phyloP scores from a whole-genome alignment of 2,329 filamentous ascomycete species.

The Hortaea sp. region DNA sequence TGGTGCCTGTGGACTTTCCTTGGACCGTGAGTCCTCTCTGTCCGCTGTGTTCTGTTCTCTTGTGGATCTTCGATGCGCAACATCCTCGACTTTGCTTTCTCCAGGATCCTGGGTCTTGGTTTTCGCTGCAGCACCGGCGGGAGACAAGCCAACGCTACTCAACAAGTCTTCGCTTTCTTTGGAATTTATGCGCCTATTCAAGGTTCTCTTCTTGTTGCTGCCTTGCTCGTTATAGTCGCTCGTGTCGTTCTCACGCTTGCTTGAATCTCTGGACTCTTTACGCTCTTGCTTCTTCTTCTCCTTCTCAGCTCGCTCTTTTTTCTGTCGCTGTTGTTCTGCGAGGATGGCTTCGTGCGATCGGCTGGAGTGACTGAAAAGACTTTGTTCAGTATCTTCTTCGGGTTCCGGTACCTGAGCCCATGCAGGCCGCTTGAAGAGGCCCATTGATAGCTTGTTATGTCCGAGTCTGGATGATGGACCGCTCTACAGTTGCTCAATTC shows the following conservation, averaged over 20 bases:
- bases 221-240: constrained; percentile 4
- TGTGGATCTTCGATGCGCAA: constrained; percentile 9
- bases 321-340: constrained; percentile 26
- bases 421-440: constrained; percentile 21
- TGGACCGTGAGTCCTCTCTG: constrained; percentile 1
- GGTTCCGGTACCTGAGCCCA: constrained; percentile 14
- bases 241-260: constrained; percentile 13
- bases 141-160: constrained; percentile 9
- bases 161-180: constrained; percentile 17
- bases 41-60: constrained; percentile 7
- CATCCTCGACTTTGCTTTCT: constrained; percentile 3
- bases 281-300: constrained; percentile 24
- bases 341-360: constrained; percentile 28
- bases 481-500: no score
- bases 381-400: constrained; percentile 13
- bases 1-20: not conserved
- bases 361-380: constrained; percentile 36
- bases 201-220: constrained; percentile 13
- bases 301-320: constrained; percentile 15
- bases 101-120: constrained; percentile 7
- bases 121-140: constrained; percentile 3
- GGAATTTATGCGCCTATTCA: constrained; percentile 15
- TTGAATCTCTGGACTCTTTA: constrained; percentile 15
- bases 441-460: constrained; percentile 10
- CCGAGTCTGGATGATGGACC: no score